Evolutionary conservation across 768 basidiomycete genomes (phyloP).

Genomic region (Albatrellus ellisii): DNA sequence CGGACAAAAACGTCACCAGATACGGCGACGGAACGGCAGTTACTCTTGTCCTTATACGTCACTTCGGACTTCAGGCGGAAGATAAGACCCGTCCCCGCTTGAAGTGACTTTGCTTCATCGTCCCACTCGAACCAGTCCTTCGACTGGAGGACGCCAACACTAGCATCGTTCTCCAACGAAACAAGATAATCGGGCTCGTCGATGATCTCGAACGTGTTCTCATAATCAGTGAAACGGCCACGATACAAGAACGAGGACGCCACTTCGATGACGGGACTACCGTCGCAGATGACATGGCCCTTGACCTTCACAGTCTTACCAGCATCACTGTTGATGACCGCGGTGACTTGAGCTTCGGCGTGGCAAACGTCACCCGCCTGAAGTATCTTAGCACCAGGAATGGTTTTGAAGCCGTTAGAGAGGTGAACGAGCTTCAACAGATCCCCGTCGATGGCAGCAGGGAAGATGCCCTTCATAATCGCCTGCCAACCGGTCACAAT

Average conservation of each 20-base stretch:
- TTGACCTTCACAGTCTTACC: slow-evolving; percentile 92
- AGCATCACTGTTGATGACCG: slow-evolving; percentile 79
- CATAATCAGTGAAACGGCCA: slow-evolving; percentile 84
- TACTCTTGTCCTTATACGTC: slow-evolving; percentile 82
- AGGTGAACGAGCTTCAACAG: slow-evolving; percentile 92
- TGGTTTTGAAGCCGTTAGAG: slow-evolving; percentile 89
- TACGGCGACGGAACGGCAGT: slow-evolving; percentile 71
- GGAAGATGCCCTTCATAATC: slow-evolving; percentile 99
- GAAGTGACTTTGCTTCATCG: slow-evolving; percentile 63
- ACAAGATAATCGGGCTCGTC: slow-evolving; percentile 86
- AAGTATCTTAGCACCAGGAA: slow-evolving; percentile 66
- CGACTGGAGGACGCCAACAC: slow-evolving; percentile 80
- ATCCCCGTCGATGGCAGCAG: slow-evolving; percentile 82
- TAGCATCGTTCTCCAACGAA: slow-evolving; percentile 58
- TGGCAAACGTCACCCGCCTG: slow-evolving; percentile 82
- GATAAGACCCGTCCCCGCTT: slow-evolving; percentile 70
- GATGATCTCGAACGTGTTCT: slow-evolving; percentile 90
- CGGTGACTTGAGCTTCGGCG: slow-evolving; percentile 78
- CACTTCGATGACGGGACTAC: slow-evolving; percentile 82
- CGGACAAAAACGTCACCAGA: slow-evolving; percentile 79
- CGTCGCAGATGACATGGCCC: slow-evolving; percentile 67
- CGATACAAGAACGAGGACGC: slow-evolving; percentile 94
- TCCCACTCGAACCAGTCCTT: slow-evolving; percentile 99
- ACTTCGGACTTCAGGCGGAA: slow-evolving; percentile 85
- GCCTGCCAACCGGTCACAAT: slow-evolving; percentile 99